Base-by-base conservation (phyloP, 2,329 filamentous ascomycete species). In the Fusarium sp. region DNA sequence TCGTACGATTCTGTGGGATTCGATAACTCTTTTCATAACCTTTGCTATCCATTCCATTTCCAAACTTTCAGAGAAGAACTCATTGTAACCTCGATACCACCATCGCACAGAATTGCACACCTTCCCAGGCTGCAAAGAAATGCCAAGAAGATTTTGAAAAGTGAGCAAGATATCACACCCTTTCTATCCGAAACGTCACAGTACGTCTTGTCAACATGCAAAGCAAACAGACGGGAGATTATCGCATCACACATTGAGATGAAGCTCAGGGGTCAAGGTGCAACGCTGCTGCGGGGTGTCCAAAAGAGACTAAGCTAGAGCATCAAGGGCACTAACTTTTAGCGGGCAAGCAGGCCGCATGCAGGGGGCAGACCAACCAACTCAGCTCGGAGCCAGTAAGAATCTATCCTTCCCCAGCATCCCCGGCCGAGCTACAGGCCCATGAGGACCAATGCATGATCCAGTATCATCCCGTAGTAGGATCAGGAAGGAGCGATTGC, bases 261-360 rank as follows among this genome's bases (percentile, higher is more conserved):
- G 60, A 63, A 63, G 60, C 37, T 67, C 67, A 70, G 67, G 67
- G 67, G 67, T 67, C 41, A 13, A 69, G 43, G 43, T 65, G 54
- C 60, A 69, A 69, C n/a, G 54, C 66, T 70, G 56, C 62, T 69
- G 72, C 68, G 72, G 72, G 72, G 72, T 71, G 72, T 53, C 48
- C 56, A 37, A 37, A 37, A 23, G 42, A 51, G 42, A 50, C 31
- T 28, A 51, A 60, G 34, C 67, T 71, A 55, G 54, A 42, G 67
- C 58, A 54, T 43, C 44, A 59, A 70, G 62, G 57, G 54, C 62
- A 74, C 72, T 74, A 74, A 74, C 71, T 64, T 63, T 70, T 72
- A 72, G 72, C 66, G 61, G 72, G 42, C 58, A 52, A 72, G 44
- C 41, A 66, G 58, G 58, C 72, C 67, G 70, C 62, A 74, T 74